Conservation (phyloP, 2,329 filamentous ascomycete genomes). For the Cytospora mali region DNA sequence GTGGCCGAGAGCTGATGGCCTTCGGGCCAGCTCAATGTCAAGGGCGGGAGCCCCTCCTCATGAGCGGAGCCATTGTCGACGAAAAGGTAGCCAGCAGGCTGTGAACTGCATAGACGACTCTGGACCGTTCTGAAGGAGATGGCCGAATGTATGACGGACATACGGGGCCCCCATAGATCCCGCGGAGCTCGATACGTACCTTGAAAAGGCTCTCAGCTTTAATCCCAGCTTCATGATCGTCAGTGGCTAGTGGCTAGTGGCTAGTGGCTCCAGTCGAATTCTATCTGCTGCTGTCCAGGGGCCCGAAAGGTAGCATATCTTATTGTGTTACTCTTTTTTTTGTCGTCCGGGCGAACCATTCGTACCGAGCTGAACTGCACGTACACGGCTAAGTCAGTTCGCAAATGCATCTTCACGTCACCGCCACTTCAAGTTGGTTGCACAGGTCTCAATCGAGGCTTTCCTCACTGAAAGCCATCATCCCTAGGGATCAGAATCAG, state of each 20-base stretch:
- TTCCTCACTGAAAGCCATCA: constrained; percentile 4
- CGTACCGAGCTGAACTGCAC: neutral
- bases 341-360: neutral
- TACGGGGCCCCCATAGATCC: neutral
- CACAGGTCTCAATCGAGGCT: neutral
- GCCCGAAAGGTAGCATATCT: neutral
- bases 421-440: neutral
- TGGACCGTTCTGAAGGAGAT: too few relatives aligned
- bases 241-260: too few relatives aligned
- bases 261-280: too few relatives aligned
- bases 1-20: constrained; percentile 56
- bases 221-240: neutral
- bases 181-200: neutral
- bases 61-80: constrained; percentile 56
- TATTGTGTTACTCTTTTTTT: neutral
- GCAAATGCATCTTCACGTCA: constrained; percentile 4
- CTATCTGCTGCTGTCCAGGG: too few relatives aligned
- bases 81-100: constrained; percentile 41
- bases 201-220: constrained; percentile 1
- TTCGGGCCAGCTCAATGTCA: constrained; percentile 33
- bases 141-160: neutral
- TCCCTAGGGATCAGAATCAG: constrained; percentile 18
- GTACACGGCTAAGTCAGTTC: neutral
- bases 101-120: constrained; percentile 31
- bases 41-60: constrained; percentile 43